These are phyloP conservation scores for Speleostelium caveatum DNA, from an alignment of 78 protist species.

Conservation along the genomic window DNA sequence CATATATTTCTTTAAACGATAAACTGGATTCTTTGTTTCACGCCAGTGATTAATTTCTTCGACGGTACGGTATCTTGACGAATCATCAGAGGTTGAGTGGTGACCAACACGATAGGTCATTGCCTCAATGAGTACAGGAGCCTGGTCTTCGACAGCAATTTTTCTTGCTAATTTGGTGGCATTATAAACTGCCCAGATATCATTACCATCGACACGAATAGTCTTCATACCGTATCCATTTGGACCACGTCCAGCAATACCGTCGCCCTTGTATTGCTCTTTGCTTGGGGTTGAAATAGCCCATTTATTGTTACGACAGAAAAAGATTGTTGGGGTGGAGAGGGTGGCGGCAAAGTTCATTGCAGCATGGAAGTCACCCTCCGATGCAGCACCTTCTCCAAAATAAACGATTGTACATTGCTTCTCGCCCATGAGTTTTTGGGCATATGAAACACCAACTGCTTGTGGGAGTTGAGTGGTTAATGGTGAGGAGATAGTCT, in stretches of 20 bases:
- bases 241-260: slow-evolving; percentile 90
- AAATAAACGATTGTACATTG: slow-evolving; percentile 91
- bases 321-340: slow-evolving; percentile 91
- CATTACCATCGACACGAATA: slow-evolving; percentile 98
- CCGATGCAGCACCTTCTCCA: slow-evolving; percentile 99
- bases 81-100: slow-evolving; percentile 97
- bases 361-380: slow-evolving; percentile 98
- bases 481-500: slow-evolving; percentile 95
- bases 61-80: slow-evolving; percentile 90
- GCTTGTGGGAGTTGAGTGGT: slow-evolving; percentile 96
- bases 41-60: slow-evolving; percentile 85
- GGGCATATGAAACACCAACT: slow-evolving; percentile 94
- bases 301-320: slow-evolving; percentile 98
- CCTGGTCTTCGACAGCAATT: slow-evolving; percentile 61
- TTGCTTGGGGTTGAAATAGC: slow-evolving; percentile 97
- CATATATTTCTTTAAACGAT: slow-evolving; percentile 46
- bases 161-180: slow-evolving; percentile 89
- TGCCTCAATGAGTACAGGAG: slow-evolving; percentile 92
- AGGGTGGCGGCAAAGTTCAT: slow-evolving; percentile 96
- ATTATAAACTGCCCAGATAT: slow-evolving; percentile 94
- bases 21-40: slow-evolving; percentile 43
- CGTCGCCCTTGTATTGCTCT: slow-evolving; percentile 96
- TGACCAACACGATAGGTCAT: slow-evolving; percentile 90
- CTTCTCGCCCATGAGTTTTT: slow-evolving; percentile 79
- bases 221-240: slow-evolving; percentile 92